phyloP scores from a whole-genome alignment of 768 basidiomycete species.

The Lentinula boryana region DNA sequence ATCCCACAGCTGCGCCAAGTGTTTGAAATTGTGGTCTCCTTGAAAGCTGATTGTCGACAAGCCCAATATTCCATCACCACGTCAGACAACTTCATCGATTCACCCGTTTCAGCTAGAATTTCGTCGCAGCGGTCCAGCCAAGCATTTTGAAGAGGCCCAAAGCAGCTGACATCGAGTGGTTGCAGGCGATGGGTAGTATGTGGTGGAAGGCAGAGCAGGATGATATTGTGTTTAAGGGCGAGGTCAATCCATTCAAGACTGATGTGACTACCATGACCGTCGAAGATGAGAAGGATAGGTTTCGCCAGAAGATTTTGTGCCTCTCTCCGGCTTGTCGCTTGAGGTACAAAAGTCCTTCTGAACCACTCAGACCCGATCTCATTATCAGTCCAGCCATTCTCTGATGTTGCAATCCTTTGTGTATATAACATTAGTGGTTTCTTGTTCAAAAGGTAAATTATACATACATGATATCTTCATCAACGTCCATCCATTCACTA shows the following conservation, averaged over 20 bases:
- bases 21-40: too few relatives aligned
- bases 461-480: constrained; percentile 16
- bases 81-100: background rate
- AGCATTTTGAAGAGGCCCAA: too few relatives aligned
- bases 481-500: constrained; percentile 19
- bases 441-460: background rate
- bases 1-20: too few relatives aligned
- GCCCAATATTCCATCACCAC: too few relatives aligned
- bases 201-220: constrained; percentile 26
- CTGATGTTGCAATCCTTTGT: constrained; percentile 24
- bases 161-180: too few relatives aligned
- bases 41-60: too few relatives aligned
- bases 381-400: too few relatives aligned
- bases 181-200: too few relatives aligned
- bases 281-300: constrained; percentile 31
- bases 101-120: background rate
- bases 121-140: background rate
- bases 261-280: constrained; percentile 40
- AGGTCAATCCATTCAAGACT: constrained; percentile 15
- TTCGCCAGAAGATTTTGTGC: constrained; percentile 14
- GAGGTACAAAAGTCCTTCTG: background rate
- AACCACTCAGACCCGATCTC: constrained; percentile 32
- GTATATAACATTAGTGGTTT: background rate
- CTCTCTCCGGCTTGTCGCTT: constrained; percentile 21
- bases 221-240: constrained; percentile 22